These are phyloP conservation scores for Aspergillus funiculosus DNA, from an alignment of 495 filamentous ascomycete genomes.

Conservation along the genomic window DNA sequence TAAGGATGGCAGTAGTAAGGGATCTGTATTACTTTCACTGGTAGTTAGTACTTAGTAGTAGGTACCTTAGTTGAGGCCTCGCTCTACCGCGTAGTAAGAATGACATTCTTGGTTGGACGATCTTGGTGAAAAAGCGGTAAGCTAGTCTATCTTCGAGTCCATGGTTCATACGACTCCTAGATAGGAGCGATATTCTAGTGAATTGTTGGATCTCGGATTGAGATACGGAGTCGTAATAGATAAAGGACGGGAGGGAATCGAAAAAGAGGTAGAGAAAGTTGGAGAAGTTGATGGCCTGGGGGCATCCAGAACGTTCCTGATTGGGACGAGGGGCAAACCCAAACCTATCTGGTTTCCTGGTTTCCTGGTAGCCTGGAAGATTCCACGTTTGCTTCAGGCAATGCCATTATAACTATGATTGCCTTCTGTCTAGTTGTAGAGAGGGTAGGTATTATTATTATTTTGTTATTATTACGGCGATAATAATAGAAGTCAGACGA, in stretches of 20 bases:
- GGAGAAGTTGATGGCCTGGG: not conserved
- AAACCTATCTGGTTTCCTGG: conserved; percentile 17
- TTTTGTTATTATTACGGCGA: conserved; percentile 5
- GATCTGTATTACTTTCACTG: no score
- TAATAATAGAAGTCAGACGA: conserved; percentile 12
- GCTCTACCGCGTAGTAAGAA: not conserved
- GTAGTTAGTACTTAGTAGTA: not conserved
- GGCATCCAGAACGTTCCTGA: conserved; percentile 1
- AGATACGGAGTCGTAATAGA: not conserved
- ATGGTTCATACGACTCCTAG: not conserved
- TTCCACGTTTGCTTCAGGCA: no score
- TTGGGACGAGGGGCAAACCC: conserved; percentile 4
- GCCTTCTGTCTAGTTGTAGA: no score
- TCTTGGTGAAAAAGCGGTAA: conserved; percentile 16
- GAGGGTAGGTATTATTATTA: not conserved
- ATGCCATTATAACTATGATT: conserved; percentile 1
- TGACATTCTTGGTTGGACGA: not conserved
- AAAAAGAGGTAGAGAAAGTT: not conserved
- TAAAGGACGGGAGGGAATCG: not conserved
- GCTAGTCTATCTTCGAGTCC: not conserved
- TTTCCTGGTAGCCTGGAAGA: no score
- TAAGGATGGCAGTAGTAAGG: no score
- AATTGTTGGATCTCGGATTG: no score
- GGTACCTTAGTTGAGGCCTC: no score
- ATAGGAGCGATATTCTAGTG: not conserved